Base-by-base conservation (phyloP, 1,284 basidiomycete species). In the Cryptococcus deneoformans region DNA sequence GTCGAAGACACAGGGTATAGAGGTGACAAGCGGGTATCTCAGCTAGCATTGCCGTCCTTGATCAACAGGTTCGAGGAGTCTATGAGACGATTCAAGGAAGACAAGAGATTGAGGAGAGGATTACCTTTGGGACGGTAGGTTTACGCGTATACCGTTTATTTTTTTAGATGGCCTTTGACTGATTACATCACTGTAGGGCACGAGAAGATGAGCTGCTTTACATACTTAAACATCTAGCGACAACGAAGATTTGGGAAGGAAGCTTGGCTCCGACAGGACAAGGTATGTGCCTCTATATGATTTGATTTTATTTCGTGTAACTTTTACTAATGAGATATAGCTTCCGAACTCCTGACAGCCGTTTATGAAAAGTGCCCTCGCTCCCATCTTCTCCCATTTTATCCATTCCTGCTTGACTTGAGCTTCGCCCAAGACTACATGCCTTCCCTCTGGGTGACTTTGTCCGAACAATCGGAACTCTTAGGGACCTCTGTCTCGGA, bases 131-230 rank as follows among this genome's bases (percentile, higher is more conserved):
- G 89, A 45, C 83, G 91, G 89, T 89, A 46, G 58, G 70, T 65
- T 12, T 12, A 10, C 14, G 4, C 29, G 14, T 50, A 46, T 12
- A 11, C 42, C 42, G 7, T 6, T 1, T 6, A 16, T 34, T n/a
- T 39, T 20, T 44, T 40, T 24, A 24, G 40, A 40, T 14, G 9
- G 36, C 2, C 11, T 73, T 73, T 88, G 61, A 82, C 89, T 29
- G n/a, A n/a, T n/a, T n/a, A n/a, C 92, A 88, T 66, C 87, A 0
- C 8, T 10, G 7, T 59, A 92, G 92, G 57, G 83, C 86, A 0
- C 84, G 91, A 38, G 90, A 96, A 72, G 92, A 97, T 64, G 94
- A 98, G 70, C 74, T 98, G 12, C 76, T 92, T 1, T 95, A 91
- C 67, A 83, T 94, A 7, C 79, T 97, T 10, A 83, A 84, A 46